These are phyloP conservation scores for Flaveria bidentis DNA, from an alignment of 129 eudicot genomes.

Conservation along the genomic window DNA sequence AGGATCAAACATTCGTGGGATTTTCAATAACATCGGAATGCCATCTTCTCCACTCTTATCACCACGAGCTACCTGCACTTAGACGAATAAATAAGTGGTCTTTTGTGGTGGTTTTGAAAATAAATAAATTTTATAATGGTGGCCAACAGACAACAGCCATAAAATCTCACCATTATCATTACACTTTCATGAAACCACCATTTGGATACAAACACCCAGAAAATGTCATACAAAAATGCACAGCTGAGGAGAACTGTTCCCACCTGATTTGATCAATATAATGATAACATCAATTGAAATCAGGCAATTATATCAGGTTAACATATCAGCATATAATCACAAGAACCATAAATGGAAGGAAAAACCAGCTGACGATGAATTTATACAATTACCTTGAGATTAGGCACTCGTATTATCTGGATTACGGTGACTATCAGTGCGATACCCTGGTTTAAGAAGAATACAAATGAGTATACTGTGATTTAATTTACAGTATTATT, in stretches of 20 bases:
- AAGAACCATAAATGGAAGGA: constrained; percentile 20
- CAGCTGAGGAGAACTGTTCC: constrained; percentile 96
- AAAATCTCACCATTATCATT: constrained; percentile 90
- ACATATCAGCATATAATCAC: constrained; percentile 7
- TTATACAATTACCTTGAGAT: constrained; percentile 70
- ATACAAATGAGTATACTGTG: constrained; percentile 21
- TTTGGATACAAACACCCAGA: constrained; percentile 97
- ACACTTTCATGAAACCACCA: constrained; percentile 88
- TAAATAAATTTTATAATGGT: not conserved
- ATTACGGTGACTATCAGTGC: constrained; percentile 95
- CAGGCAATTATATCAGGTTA: constrained; percentile 18
- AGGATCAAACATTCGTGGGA: constrained; percentile 98
- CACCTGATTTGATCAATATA: constrained; percentile 55
- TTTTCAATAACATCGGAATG: constrained; percentile 94
- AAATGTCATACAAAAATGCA: constrained; percentile 94
- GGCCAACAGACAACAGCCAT: not conserved
- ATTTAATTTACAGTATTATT: not conserved
- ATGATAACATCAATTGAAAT: not conserved
- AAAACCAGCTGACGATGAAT: constrained; percentile 21
- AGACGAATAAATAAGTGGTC: constrained; percentile 2
- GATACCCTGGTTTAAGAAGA: constrained; percentile 69
- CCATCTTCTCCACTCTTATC: constrained; percentile 99
- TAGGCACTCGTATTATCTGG: constrained; percentile 93
- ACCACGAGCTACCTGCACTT: constrained; percentile 89
- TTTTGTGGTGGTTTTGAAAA: not conserved